Conservation (phyloP, 805 yeast genomes). For the Metschnikowia colocasiae region DNA sequence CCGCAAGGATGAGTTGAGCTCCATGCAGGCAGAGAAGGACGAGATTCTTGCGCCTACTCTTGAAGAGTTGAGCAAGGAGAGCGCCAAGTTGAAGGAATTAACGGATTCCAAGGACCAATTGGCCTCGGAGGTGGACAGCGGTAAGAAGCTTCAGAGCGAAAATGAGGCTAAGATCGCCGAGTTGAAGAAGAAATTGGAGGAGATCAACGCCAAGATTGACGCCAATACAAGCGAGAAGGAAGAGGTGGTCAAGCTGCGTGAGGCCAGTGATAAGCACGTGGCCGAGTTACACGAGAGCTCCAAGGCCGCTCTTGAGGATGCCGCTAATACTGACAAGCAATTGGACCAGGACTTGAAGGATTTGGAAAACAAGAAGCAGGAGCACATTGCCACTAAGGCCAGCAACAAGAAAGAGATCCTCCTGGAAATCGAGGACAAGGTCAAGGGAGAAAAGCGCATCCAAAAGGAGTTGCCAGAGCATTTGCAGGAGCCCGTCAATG, state of each 20-base stretch:
- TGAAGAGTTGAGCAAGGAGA: slow-evolving; percentile 50
- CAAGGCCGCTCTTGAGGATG: slow-evolving; percentile 24
- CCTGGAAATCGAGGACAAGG: slow-evolving; percentile 28
- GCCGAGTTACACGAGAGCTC: slow-evolving; percentile 30
- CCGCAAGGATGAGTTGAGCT: slow-evolving; percentile 45
- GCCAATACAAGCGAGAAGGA: slow-evolving; percentile 31
- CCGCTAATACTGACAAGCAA: slow-evolving; percentile 28
- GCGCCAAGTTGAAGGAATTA: slow-evolving; percentile 45
- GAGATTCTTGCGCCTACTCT: slow-evolving; percentile 52
- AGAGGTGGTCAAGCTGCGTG: slow-evolving; percentile 35
- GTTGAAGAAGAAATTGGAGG: slow-evolving; percentile 42
- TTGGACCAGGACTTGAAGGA: slow-evolving; percentile 43
- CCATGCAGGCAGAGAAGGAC: slow-evolving; percentile 51
- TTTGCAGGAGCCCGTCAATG: slow-evolving; percentile 37
- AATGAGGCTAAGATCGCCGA: slow-evolving; percentile 42
- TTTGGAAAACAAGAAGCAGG: slow-evolving; percentile 38
- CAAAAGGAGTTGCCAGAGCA: slow-evolving; percentile 52
- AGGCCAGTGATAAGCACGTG: slow-evolving; percentile 36
- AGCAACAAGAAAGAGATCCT: slow-evolving; percentile 33
- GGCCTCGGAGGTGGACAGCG: slow-evolving; percentile 41
- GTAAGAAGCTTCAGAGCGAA: slow-evolving; percentile 44
- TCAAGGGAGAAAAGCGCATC: slow-evolving; percentile 47
- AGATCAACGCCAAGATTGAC: slow-evolving; percentile 37
- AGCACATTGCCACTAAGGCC: slow-evolving; percentile 33
- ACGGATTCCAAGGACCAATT: slow-evolving; percentile 47